Evolutionary conservation across 1,284 basidiomycete species (phyloP).

Genomic region (Ganoderma lucidum): DNA sequence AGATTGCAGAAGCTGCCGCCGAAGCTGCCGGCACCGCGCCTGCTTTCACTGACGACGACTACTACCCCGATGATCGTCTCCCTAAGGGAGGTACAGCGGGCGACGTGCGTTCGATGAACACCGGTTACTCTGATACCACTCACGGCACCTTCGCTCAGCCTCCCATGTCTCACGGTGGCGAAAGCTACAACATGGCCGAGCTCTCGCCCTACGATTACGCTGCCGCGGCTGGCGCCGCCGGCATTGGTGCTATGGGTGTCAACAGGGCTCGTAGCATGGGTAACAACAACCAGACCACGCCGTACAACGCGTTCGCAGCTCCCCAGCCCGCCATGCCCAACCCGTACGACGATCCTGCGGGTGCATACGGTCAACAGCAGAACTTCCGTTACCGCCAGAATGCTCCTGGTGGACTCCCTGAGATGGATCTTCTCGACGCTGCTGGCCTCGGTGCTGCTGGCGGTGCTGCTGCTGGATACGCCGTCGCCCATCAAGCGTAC

Average conservation of each 20-base stretch:
- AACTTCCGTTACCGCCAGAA: constrained; percentile 27
- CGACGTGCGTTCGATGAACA: constrained; percentile 31
- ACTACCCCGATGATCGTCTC: constrained; percentile 40
- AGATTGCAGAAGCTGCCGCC: constrained; percentile 67
- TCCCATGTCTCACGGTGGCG: constrained; percentile 48
- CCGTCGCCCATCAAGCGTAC: constrained; percentile 16
- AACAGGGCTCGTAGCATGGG: constrained; percentile 39
- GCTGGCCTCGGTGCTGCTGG: constrained; percentile 32
- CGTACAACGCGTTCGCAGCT: constrained; percentile 46
- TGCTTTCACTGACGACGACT: constrained; percentile 61
- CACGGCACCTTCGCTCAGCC: constrained; percentile 70
- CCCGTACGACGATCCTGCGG: constrained; percentile 31
- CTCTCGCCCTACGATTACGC: constrained; percentile 48
- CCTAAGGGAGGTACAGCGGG: constrained; percentile 24
- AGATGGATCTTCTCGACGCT: constrained; percentile 36
- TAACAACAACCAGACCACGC: constrained; percentile 34
- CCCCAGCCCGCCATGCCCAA: constrained; percentile 30
- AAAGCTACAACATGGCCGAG: constrained; percentile 61
- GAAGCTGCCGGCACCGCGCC: constrained; percentile 48
- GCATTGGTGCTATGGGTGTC: constrained; percentile 41
- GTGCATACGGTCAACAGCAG: constrained; percentile 22
- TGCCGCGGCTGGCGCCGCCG: constrained; percentile 39
- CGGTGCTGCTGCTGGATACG: constrained; percentile 40
- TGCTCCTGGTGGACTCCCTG: constrained; percentile 7
- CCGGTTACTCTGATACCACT: constrained; percentile 63